Evolutionary conservation across 495 filamentous ascomycete species (phyloP).

Genomic region (Trichoderma gamsii): DNA sequence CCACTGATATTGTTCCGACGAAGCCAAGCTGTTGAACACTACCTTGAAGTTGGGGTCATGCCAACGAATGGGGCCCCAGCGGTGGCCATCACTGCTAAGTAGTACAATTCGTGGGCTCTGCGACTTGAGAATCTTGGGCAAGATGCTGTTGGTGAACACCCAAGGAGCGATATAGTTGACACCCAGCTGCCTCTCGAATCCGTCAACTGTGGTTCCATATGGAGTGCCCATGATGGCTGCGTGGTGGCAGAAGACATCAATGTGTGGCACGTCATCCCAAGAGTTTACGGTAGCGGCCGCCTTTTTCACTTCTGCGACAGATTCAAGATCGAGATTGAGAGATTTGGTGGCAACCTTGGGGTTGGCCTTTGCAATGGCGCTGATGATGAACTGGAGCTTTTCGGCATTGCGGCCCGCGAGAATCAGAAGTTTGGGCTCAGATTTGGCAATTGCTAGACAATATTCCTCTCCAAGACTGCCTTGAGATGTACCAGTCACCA

Average conservation of each 20-base stretch:
- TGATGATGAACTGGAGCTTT: neutral
- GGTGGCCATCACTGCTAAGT: conserved; percentile 33
- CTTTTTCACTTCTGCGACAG: neutral
- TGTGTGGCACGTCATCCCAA: conserved; percentile 23
- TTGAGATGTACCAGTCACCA: conserved; percentile 35
- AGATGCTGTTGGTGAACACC: conserved; percentile 45
- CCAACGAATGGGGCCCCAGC: conserved; percentile 34
- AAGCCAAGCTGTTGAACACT: neutral
- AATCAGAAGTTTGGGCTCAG: conserved; percentile 18
- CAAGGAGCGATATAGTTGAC: conserved; percentile 46
- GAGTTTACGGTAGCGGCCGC: conserved; percentile 20
- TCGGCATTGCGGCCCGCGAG: conserved; percentile 10
- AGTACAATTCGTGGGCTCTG: conserved; percentile 27
- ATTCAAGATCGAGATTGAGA: neutral
- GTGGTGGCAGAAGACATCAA: conserved; percentile 30
- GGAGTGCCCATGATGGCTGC: conserved; percentile 36
- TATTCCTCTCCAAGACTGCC: conserved; percentile 31
- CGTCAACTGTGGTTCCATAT: conserved; percentile 32
- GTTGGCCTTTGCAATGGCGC: neutral
- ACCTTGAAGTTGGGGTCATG: conserved; percentile 40
- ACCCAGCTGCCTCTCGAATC: conserved; percentile 42
- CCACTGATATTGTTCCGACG: neutral
- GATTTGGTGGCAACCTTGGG: neutral
- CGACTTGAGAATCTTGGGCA: conserved; percentile 33
- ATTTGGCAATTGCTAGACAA: conserved; percentile 26